These are phyloP conservation scores for Ceratobasidium sp. DNA, from an alignment of 1,284 basidiomycete genomes.

Conservation along the genomic window DNA sequence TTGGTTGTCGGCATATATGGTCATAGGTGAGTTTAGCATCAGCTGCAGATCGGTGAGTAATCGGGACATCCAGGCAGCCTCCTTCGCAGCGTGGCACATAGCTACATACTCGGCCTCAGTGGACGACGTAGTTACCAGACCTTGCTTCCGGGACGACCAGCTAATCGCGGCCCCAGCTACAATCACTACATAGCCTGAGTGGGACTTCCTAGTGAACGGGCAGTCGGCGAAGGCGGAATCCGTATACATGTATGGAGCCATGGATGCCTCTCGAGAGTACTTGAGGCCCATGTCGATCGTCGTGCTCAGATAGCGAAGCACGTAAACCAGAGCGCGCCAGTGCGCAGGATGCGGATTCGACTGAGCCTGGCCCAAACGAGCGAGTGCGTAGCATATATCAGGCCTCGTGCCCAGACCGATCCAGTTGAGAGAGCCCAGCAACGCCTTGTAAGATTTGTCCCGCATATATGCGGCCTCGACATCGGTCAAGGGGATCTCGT, in stretches of 20 bases:
- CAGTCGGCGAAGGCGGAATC: constrained; percentile 34
- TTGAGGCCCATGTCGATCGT: constrained; percentile 26
- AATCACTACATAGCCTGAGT: constrained; percentile 54
- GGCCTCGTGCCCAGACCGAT: background rate
- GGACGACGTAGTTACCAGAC: constrained; percentile 50
- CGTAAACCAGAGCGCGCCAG: background rate
- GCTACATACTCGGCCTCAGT: constrained; percentile 55
- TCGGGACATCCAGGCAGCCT: constrained; percentile 49
- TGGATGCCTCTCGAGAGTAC: background rate
- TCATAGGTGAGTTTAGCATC: background rate
- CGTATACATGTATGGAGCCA: background rate
- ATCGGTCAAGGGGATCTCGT: background rate
- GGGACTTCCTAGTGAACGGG: constrained; percentile 47
- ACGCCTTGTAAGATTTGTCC: background rate
- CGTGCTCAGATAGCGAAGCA: constrained; percentile 21
- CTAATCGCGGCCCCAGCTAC: constrained; percentile 50
- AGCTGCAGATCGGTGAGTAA: constrained; percentile 41
- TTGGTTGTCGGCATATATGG: constrained; percentile 48
- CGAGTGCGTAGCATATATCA: background rate
- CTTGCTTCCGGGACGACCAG: constrained; percentile 52
- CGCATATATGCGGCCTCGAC: background rate
- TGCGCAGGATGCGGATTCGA: constrained; percentile 28
- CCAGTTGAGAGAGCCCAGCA: constrained; percentile 17
- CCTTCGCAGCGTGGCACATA: constrained; percentile 48
- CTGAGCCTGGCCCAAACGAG: background rate